Percentiles rank a stretch among this genome's conserved stretches.
These are phyloP conservation scores for Selaginella tamariscina DNA, from an alignment of 75 land plant genomes.

Conservation along the genomic window DNA sequence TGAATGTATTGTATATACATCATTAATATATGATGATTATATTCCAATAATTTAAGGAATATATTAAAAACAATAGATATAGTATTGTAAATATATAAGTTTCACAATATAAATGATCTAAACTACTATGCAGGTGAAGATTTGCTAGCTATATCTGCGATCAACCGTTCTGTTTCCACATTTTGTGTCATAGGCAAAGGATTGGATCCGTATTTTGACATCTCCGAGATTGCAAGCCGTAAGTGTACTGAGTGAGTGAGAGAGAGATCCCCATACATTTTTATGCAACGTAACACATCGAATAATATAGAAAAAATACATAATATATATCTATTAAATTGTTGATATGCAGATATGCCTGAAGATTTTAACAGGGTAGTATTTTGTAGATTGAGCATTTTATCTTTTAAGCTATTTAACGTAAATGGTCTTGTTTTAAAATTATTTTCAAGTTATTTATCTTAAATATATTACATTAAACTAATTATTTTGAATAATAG, in stretches of 20 bases:
- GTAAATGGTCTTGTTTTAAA: background rate
- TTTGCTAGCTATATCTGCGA: slow-evolving; percentile 88
- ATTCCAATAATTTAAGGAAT: too few species aligned
- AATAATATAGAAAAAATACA: too few species aligned
- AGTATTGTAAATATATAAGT: too few species aligned
- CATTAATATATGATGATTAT: too few species aligned
- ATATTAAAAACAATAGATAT: too few species aligned
- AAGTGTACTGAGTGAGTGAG: too few species aligned
- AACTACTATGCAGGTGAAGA: slow-evolving; percentile 75
- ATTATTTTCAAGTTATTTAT: slow-evolving; percentile 14
- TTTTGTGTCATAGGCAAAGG: slow-evolving; percentile 98
- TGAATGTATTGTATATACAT: too few species aligned
- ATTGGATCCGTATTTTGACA: slow-evolving; percentile 97
- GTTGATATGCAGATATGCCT: slow-evolving; percentile 68
- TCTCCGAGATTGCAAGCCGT: slow-evolving; percentile 99
- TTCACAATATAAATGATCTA: too few species aligned
- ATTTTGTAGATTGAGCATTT: background rate
- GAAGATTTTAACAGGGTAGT: slow-evolving; percentile 73
- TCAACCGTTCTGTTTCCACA: slow-evolving; percentile 96
- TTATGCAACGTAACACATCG: too few species aligned
- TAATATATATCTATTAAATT: too few species aligned
- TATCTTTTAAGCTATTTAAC: background rate
- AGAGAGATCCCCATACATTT: too few species aligned
- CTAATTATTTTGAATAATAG: slow-evolving; percentile 34
- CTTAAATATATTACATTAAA: too few species aligned